Base-by-base conservation (phyloP, 306 rosid genomes). In the Cicer arietinum region DNA sequence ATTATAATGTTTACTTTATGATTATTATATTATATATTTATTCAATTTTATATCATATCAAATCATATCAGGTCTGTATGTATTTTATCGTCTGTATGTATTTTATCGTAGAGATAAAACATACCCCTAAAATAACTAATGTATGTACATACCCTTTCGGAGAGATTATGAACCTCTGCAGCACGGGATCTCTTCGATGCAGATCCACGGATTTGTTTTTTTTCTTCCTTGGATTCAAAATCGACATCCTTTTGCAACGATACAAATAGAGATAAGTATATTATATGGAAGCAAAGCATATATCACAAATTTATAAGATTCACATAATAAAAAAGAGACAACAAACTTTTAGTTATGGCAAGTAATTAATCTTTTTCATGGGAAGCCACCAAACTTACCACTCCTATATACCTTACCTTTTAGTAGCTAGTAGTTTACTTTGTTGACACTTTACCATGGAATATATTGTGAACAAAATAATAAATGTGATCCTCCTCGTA, bases 161-260 rank as follows among this genome's bases (percentile, higher is more conserved):
- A 93, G 71, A 84, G 98, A 84, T 91, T 93, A 78, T 93, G 98
- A 75, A 91, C 90, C 78, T 88, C 97, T 1, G 96, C 96, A 57
- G 93, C 97, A 47, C 97, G 93, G 11, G 92, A 67, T 75, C 91
- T 91, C 82, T 87, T 93, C 0, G 95, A 88, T 50, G 89, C 41
- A 20, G 92, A 73, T 37, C 87, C 88, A 22, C 87, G 90, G 45
- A 0, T 79, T 71, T 77, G 85, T 61, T 85, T 91, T 83, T 83
- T 91, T 20, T 50, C 82, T 53, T 81, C 90, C 57, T 47, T 73
- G 47, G 77, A 76, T 80, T 93, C 92, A 74, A 85, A 86, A 65
- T 80, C 89, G 2, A 54, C 80, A 42, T 85, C 96, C 96, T 91
- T 78, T 71, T 54, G 72, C 35, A 62, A 79, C 17, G 65, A 77